Percentiles rank a stretch among this genome's conserved stretches.
phyloP scores from a whole-genome alignment of 352 stramenopile genomes.

The Phytopythium helicoides region DNA sequence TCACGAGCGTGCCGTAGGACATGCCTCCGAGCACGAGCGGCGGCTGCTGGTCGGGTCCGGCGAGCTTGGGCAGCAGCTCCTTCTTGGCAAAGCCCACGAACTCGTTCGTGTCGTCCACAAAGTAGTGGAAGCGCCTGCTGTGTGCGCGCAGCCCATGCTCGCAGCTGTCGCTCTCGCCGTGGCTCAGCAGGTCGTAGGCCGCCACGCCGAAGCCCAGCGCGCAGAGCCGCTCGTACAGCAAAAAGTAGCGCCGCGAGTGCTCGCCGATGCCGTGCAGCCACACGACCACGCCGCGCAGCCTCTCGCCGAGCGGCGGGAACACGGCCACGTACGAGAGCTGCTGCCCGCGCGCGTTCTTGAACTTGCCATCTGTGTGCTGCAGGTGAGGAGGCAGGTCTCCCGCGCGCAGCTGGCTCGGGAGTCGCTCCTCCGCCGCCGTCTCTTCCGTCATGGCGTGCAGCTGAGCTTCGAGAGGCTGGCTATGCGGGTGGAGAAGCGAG shows the following conservation, averaged over 20 bases:
- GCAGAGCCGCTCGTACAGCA: slow-evolving; percentile 41
- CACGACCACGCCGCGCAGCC: slow-evolving; percentile 38
- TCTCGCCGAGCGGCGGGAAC: slow-evolving; percentile 16
- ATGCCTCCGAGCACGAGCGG: slow-evolving; percentile 25
- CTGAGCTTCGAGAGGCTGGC: background rate
- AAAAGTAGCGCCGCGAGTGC: slow-evolving; percentile 40
- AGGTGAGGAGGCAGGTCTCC: slow-evolving; percentile 36
- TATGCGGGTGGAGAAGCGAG: background rate
- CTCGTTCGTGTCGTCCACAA: slow-evolving; percentile 54
- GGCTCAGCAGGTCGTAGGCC: slow-evolving; percentile 46
- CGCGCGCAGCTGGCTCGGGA: slow-evolving; percentile 15
- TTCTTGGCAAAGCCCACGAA: slow-evolving; percentile 36
- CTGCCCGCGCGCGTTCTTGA: slow-evolving; percentile 39
- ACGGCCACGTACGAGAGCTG: slow-evolving; percentile 39
- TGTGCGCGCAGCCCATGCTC: slow-evolving; percentile 27
- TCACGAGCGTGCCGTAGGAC: slow-evolving; percentile 33
- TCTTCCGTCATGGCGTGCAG: background rate
- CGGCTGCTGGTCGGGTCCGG: background rate
- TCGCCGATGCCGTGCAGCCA: slow-evolving; percentile 52
- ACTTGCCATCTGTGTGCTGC: slow-evolving; percentile 27
- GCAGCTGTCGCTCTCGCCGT: slow-evolving; percentile 40
- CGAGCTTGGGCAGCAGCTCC: slow-evolving; percentile 22
- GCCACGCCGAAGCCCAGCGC: slow-evolving; percentile 35
- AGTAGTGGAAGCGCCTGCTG: slow-evolving; percentile 33
- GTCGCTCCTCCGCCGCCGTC: no score